These are phyloP conservation scores for Thelephora aurantiotincta DNA, from an alignment of 768 basidiomycete genomes.

Conservation along the genomic window DNA sequence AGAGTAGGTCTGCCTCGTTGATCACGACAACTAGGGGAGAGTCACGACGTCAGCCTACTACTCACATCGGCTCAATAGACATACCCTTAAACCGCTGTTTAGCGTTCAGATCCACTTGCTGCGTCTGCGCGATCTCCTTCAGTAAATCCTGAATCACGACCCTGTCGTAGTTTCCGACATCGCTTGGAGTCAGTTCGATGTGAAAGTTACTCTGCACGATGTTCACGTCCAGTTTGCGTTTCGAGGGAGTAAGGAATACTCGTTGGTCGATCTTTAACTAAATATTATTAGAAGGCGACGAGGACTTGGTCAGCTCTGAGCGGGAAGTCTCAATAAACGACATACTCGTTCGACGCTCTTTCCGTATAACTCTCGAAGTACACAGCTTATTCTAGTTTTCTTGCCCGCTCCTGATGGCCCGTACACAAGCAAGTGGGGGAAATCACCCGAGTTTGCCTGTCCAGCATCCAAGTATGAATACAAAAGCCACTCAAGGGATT, in stretches of 20 bases:
- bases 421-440: slow-evolving; percentile 96
- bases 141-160: slow-evolving; percentile 93
- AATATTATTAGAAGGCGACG: slow-evolving; percentile 1
- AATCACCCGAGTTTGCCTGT: slow-evolving; percentile 82
- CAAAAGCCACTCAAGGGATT: no score
- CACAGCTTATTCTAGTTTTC: slow-evolving; percentile 91
- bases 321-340: not conserved
- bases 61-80: not conserved
- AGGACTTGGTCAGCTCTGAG: not conserved
- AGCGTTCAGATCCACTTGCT: slow-evolving; percentile 92
- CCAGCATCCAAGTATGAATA: not conserved
- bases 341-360: slow-evolving; percentile 83
- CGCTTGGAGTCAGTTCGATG: slow-evolving; percentile 94
- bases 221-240: slow-evolving; percentile 90
- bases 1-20: slow-evolving; percentile 91
- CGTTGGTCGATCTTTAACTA: slow-evolving; percentile 97
- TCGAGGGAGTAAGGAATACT: slow-evolving; percentile 87
- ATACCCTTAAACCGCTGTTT: slow-evolving; percentile 94
- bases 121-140: slow-evolving; percentile 97
- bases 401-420: slow-evolving; percentile 96
- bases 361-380: slow-evolving; percentile 80
- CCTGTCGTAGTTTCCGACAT: slow-evolving; percentile 91
- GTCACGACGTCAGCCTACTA: not conserved
- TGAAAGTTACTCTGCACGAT: slow-evolving; percentile 97
- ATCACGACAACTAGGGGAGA: slow-evolving; percentile 75